A percentile compares a stretch with the other conserved stretches of the same genome.
These are phyloP conservation scores for Parmales sp. DNA, from an alignment of 108 stramenopile genomes.

Conservation along the genomic window DNA sequence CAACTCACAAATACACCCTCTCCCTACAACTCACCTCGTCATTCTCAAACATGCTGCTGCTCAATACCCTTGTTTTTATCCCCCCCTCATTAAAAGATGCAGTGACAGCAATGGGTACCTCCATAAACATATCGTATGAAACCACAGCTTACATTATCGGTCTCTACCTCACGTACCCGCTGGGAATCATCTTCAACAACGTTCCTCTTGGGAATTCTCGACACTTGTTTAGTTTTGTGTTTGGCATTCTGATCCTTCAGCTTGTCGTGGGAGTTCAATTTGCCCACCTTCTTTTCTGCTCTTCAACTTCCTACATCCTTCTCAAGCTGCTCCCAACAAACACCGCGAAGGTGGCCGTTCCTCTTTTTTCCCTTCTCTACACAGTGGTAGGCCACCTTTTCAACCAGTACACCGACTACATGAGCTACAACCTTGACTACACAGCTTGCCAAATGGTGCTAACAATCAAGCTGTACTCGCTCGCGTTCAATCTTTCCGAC, in stretches of 20 bases:
- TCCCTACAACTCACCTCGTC: too few species aligned
- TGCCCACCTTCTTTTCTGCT: slow-evolving; percentile 15
- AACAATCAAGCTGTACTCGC: slow-evolving; percentile 24
- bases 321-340: slow-evolving; percentile 5
- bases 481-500: slow-evolving; percentile 23
- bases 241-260: slow-evolving; percentile 16
- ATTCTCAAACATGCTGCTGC: too few species aligned
- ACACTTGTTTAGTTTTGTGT: slow-evolving; percentile 16
- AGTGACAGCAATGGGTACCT: too few species aligned
- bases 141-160: too few species aligned
- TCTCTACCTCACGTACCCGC: slow-evolving; percentile 17
- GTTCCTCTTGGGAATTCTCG: slow-evolving; percentile 5
- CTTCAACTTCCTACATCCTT: background rate
- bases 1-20: too few species aligned
- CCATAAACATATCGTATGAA: too few species aligned
- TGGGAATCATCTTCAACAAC: slow-evolving; percentile 8
- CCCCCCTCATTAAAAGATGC: too few species aligned
- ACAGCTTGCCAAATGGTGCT: slow-evolving; percentile 28
- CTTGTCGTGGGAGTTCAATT: slow-evolving; percentile 12
- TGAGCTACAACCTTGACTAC: slow-evolving; percentile 18
- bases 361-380: slow-evolving; percentile 15
- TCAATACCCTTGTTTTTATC: too few species aligned
- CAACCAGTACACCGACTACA: slow-evolving; percentile 18
- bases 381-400: slow-evolving; percentile 11
- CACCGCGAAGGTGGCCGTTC: background rate